Evolutionary conservation across 345 rosid species (phyloP), one percentile per base, ranked within the genome.

Genomic region (Pugionium cornutum): DNA sequence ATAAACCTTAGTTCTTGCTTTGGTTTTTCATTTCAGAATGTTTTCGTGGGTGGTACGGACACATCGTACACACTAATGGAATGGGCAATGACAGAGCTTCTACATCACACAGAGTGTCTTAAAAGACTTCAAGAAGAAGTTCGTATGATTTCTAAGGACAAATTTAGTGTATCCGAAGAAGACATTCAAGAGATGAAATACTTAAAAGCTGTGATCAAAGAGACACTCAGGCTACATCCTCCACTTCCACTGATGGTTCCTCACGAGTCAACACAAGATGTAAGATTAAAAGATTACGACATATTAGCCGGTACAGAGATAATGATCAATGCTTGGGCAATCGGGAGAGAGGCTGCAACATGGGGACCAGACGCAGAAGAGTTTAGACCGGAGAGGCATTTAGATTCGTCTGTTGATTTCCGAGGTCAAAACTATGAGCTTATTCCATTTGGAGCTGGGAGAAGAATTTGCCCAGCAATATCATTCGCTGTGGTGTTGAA

Each of bases 71-170:
- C 74, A 0, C 63, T 62, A 25, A 9, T 76, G 28, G 86, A 80
- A 51, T 82, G 86, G 83, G 53, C 29, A 43, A 77, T 80, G 82
- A 53, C 82, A 10, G 78, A 82, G 62, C 79, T 82, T 10, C 26
- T 77, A 6, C 56, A 57, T 46, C 72, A 82, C 34, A 76, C 78
- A 7, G 28, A 36, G 31, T 62, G 63, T 18, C 27, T 78, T 52
- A 65, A 74, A 1, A 57, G 7, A 47, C 52, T 73, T 0, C 78
- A 74, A 67, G 56, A 68, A 8, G 82, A 80, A 62, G 40, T 74
- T 4, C 66, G 73, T 35, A 9, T 27, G n/a, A 26, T 64, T n/a
- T 49, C n/a, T 8, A 61, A 62, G 9, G 42, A 2, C 1, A 75
- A 56, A 58, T 1, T 58, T 0, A 6, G 7, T 11, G 37, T 80